Evolutionary conservation across 129 eudicot genomes (phyloP).

Genomic region (Tanacetum coccineum): DNA sequence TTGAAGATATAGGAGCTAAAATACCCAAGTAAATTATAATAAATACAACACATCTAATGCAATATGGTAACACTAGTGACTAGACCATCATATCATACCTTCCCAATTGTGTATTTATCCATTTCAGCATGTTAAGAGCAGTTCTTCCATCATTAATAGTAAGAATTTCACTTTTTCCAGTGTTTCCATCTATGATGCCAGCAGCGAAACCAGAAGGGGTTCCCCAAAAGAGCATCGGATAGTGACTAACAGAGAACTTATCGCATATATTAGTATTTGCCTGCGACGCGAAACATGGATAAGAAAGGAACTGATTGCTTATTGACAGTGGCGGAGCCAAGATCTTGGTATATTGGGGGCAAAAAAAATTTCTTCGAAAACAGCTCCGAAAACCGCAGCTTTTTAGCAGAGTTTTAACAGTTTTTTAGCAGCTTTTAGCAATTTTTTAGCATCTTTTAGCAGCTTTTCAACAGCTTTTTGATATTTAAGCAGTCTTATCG

Average conservation of each 20-base stretch:
- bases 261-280: not conserved
- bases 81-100: slow-evolving; percentile 34
- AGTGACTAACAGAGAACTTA: slow-evolving; percentile 1
- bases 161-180: not conserved
- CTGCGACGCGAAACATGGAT: not conserved
- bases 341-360: too few relatives aligned
- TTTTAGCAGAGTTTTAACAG: too few relatives aligned
- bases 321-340: too few relatives aligned
- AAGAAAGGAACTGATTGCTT: too few relatives aligned
- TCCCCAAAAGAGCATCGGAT: slow-evolving; percentile 12
- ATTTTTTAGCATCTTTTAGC: too few relatives aligned
- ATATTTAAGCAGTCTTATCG: too few relatives aligned
- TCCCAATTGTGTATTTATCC: slow-evolving; percentile 60
- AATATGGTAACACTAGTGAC: not conserved
- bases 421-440: too few relatives aligned
- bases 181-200: not conserved
- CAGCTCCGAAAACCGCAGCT: too few relatives aligned
- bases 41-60: not conserved
- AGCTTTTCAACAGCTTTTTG: too few relatives aligned
- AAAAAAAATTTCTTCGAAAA: too few relatives aligned
- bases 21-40: not conserved
- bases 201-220: not conserved
- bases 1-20: not conserved
- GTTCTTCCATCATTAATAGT: not conserved
- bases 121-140: not conserved